Evolutionary conservation across 2,329 filamentous ascomycete genomes (phyloP), one percentile per base, ranked within the genome.

Genomic region (Neonectria coccinea): DNA sequence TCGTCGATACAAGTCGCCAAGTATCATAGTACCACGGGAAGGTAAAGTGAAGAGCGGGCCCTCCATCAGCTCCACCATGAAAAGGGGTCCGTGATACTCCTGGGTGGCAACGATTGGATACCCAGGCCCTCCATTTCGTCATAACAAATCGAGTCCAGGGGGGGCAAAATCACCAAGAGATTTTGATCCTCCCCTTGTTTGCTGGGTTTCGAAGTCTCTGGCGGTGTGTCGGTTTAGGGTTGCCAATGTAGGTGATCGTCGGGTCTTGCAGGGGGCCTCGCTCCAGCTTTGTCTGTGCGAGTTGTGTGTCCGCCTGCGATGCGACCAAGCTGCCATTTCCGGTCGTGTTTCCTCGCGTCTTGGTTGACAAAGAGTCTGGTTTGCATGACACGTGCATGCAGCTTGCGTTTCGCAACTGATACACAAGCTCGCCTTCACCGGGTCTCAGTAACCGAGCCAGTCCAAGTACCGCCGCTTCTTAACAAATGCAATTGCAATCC

Each of bases 11-110:
- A 50, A 10, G 12, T 16, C 18, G 44, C 44, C 45, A n/a, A 29
- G 22, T 48, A 48, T 25, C 39, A 18, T 42, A n/a, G 39, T 41
- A 41, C 39, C 9, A 41, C n/a, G 4, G 29, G 4, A 11, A 31
- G 29, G n/a, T 20, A 42, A 6, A n/a, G 20, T 14, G 8, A 25
- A 16, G 29, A 51, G 47, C 29, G 48, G 48, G 48, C n/a, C 29
- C n/a, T 42, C 4, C n/a, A 14, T 50, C 48, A 14, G n/a, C 29
- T 51, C 48, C 48, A 51, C 48, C 48, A 50, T 22, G 47, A 25
- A 64, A 65, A 59, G 65, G 62, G 59, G 53, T 56, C 66, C 48
- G 47, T 25, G 50, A 50, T 66, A 45, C 62, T 66, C 68, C 57
- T 70, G 51, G 55, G 27, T 44, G 5, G 39, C 10, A 31, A 41